phyloP scores from a whole-genome alignment of 1,284 basidiomycete species.

The Coriolopsis trogii region DNA sequence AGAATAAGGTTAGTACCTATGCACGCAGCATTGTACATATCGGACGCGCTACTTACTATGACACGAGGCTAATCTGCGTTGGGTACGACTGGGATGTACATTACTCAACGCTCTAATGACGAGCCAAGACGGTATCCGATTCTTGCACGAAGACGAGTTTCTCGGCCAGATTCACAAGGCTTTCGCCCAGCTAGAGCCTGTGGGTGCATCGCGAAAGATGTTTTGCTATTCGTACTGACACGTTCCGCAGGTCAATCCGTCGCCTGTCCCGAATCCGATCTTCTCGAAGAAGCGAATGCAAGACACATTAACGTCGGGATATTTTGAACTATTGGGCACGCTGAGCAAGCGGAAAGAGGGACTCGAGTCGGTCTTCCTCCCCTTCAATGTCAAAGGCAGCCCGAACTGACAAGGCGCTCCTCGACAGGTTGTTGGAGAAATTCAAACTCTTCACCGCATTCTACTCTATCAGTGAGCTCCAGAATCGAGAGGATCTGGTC shows the following conservation, averaged over 20 bases:
- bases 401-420: too few relatives aligned
- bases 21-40: too few relatives aligned
- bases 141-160: slow-evolving; percentile 87
- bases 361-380: slow-evolving; percentile 70
- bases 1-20: slow-evolving; percentile 57
- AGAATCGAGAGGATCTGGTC: slow-evolving; percentile 90
- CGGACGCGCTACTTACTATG: too few relatives aligned
- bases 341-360: slow-evolving; percentile 89
- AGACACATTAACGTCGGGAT: slow-evolving; percentile 87
- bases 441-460: slow-evolving; percentile 94
- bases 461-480: slow-evolving; percentile 91
- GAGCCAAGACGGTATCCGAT: slow-evolving; percentile 83
- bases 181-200: slow-evolving; percentile 92
- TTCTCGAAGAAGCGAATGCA: slow-evolving; percentile 86
- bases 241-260: slow-evolving; percentile 61
- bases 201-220: too few relatives aligned
- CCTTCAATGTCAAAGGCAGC: neutral
- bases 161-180: slow-evolving; percentile 85
- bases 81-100: slow-evolving; percentile 86
- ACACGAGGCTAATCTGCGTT: slow-evolving; percentile 77
- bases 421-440: slow-evolving; percentile 80
- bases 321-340: slow-evolving; percentile 95
- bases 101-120: slow-evolving; percentile 84
- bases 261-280: slow-evolving; percentile 74
- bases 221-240: too few relatives aligned